Evolutionary conservation across 148 eudicot genomes (phyloP).

Genomic region (Heliosperma pusillum): DNA sequence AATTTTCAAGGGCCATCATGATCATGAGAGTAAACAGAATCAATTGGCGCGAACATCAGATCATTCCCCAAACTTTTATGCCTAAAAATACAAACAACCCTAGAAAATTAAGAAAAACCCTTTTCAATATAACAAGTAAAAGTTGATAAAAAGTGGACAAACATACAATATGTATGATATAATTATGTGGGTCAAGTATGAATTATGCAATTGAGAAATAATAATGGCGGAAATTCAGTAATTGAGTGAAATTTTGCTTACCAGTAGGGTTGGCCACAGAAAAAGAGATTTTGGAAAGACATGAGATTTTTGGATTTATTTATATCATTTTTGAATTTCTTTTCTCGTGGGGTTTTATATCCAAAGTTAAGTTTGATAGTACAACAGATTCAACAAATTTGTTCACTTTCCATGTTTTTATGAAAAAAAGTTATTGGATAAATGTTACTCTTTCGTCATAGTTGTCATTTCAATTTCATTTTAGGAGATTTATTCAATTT

Average conservation of each 20-base stretch:
- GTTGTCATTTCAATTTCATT: no score
- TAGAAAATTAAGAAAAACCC: constrained; percentile 24
- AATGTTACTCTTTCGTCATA: no score
- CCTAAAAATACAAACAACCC: constrained; percentile 9
- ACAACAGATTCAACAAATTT: no score
- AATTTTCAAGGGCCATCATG: constrained; percentile 58
- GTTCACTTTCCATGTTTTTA: no score
- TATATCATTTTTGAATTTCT: no score
- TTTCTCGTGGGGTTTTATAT: no score
- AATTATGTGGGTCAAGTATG: not conserved
- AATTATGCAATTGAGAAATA: not conserved
- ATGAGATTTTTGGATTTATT: constrained; percentile 1
- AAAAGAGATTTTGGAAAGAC: not conserved
- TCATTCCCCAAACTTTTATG: constrained; percentile 38
- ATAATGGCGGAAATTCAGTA: not conserved
- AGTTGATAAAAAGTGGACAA: not conserved
- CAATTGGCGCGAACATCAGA: constrained; percentile 64
- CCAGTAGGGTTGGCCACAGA: not conserved
- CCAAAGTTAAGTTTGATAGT: not conserved
- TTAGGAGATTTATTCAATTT: no score
- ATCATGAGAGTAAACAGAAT: constrained; percentile 42
- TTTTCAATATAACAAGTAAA: constrained; percentile 8
- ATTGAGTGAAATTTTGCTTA: constrained; percentile 18
- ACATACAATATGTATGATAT: not conserved
- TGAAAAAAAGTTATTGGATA: no score